Evolutionary conservation across 768 basidiomycete species (phyloP).

Genomic region (Lactifluus volemus): DNA sequence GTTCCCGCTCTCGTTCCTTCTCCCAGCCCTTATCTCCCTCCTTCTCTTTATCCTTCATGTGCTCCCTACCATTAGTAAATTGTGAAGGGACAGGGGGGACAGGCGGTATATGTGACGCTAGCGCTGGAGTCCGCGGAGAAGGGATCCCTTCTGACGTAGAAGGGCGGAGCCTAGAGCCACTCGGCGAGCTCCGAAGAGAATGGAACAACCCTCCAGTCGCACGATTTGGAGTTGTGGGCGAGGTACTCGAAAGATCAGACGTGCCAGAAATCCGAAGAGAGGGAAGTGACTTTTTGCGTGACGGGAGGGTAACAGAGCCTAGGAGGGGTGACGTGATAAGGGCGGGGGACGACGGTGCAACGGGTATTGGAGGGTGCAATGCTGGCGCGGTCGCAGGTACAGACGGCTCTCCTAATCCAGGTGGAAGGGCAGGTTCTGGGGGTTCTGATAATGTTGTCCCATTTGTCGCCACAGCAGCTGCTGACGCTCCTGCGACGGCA

Average conservation of each 20-base stretch:
- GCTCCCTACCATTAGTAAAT: conserved; percentile 22
- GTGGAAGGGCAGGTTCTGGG: conserved; percentile 7
- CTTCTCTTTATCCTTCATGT: conserved; percentile 23
- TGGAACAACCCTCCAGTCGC: conserved; percentile 11
- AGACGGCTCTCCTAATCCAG: conserved; percentile 6
- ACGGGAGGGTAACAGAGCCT: not conserved
- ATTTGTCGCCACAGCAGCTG: not conserved
- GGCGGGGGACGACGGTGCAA: conserved; percentile 22
- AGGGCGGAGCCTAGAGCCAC: conserved; percentile 12
- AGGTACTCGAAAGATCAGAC: conserved; percentile 2
- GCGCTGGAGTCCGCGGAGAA: conserved; percentile 20
- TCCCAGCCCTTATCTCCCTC: conserved; percentile 25
- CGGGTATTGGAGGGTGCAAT: conserved; percentile 2
- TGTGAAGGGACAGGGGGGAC: conserved; percentile 26
- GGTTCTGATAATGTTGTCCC: not conserved
- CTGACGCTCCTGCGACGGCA: conserved; percentile 11
- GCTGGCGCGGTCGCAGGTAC: not conserved
- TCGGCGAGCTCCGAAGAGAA: conserved; percentile 19
- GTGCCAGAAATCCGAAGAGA: conserved; percentile 17
- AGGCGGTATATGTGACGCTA: conserved; percentile 16
- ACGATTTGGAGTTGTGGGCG: conserved; percentile 12
- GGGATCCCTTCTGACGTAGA: conserved; percentile 18
- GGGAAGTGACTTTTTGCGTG: conserved; percentile 18
- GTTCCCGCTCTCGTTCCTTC: conserved; percentile 27
- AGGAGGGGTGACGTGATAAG: conserved; percentile 19